These are phyloP conservation scores for Castanea mollissima DNA, from an alignment of 306 rosid genomes.

Conservation along the genomic window DNA sequence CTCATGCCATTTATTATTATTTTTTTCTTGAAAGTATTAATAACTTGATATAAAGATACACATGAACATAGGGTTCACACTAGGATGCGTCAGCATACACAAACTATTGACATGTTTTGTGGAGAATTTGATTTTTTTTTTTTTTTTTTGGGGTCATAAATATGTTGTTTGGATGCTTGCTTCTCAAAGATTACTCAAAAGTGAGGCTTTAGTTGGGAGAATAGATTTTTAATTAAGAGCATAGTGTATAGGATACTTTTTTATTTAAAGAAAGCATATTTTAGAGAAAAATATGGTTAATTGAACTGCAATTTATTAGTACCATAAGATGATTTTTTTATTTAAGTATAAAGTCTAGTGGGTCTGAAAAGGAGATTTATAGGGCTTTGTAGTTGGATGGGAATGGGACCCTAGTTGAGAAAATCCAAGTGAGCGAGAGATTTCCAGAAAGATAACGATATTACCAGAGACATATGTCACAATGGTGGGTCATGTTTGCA, in stretches of 20 bases:
- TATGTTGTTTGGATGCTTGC: background rate
- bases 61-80: background rate
- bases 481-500: conserved; percentile 36
- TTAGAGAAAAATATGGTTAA: no score
- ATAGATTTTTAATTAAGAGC: background rate
- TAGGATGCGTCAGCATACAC: background rate
- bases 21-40: no score
- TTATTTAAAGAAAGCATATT: no score
- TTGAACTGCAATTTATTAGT: background rate
- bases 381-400: conserved; percentile 3
- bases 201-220: background rate
- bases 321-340: background rate
- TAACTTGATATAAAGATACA: no score
- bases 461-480: conserved; percentile 29
- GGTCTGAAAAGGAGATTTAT: conserved; percentile 7
- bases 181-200: background rate
- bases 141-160: background rate
- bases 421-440: background rate
- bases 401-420: background rate
- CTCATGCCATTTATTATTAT: no score
- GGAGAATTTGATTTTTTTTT: no score
- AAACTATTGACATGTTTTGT: no score
- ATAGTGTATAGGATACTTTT: background rate
- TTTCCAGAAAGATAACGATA: conserved; percentile 10
- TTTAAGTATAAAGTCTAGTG: background rate